These are phyloP conservation scores for Yamadazyma oceani DNA, from an alignment of 1,139 yeast species.

Conservation along the genomic window DNA sequence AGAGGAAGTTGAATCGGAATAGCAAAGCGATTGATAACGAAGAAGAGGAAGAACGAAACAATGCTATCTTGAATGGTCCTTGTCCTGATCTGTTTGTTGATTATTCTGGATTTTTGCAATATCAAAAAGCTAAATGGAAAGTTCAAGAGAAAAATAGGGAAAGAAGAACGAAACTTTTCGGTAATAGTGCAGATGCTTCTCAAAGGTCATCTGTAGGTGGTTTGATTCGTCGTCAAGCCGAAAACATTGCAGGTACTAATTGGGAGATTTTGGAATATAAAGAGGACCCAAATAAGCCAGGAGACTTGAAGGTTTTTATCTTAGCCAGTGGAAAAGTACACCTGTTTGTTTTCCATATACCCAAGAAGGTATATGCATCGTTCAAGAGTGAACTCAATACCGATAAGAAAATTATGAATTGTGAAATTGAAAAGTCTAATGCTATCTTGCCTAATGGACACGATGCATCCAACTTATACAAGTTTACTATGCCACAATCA, in stretches of 20 bases:
- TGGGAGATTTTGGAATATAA: conserved; percentile 87
- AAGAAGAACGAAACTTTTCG: conserved; percentile 77
- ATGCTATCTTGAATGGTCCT: conserved; percentile 47
- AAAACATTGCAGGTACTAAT: conserved; percentile 65
- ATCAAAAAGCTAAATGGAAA: conserved; percentile 86
- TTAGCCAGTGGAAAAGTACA: conserved; percentile 73
- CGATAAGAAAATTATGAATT: conserved; percentile 46
- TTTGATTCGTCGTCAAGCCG: conserved; percentile 76
- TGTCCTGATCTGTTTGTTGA: conserved; percentile 77
- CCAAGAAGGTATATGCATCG: conserved; percentile 69
- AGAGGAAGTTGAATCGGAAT: conserved; percentile 28
- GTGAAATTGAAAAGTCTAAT: conserved; percentile 59
- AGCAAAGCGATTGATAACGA: conserved; percentile 33
- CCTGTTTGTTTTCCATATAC: conserved; percentile 68
- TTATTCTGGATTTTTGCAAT: conserved; percentile 71
- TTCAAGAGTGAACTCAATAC: conserved; percentile 55
- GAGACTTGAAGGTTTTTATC: conserved; percentile 73
- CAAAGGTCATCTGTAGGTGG: conserved; percentile 60
- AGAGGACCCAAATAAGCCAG: conserved; percentile 58
- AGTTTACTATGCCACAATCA: conserved; percentile 66
- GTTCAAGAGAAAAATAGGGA: conserved; percentile 68
- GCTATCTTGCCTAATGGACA: conserved; percentile 73
- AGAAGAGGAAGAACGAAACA: conserved; percentile 42
- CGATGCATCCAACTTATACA: conserved; percentile 55
- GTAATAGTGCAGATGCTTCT: conserved; percentile 52